Evolutionary conservation across 2,329 filamentous ascomycete genomes (phyloP).

Genomic region (Botryotinia convoluta): DNA sequence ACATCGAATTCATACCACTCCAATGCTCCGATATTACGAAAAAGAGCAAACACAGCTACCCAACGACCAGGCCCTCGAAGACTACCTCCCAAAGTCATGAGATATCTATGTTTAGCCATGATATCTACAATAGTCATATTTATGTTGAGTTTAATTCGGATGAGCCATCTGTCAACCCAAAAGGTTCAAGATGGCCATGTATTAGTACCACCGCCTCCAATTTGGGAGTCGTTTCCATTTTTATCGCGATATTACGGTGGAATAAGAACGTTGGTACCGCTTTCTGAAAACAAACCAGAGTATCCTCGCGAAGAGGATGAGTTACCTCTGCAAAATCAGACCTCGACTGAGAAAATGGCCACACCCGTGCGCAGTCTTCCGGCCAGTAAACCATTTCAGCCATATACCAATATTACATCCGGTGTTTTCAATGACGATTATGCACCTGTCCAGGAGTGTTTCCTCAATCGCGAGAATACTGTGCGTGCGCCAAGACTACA

Average conservation of each 20-base stretch:
- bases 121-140: slow-evolving; percentile 70
- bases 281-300: slow-evolving; percentile 69
- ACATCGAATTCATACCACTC: slow-evolving; percentile 36
- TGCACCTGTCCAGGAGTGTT: slow-evolving; percentile 65
- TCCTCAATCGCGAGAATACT: slow-evolving; percentile 65
- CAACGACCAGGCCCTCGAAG: slow-evolving; percentile 28
- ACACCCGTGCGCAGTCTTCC: slow-evolving; percentile 43
- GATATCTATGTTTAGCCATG: slow-evolving; percentile 74
- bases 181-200: slow-evolving; percentile 57
- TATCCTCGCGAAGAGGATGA: slow-evolving; percentile 71
- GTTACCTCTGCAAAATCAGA: slow-evolving; percentile 45
- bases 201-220: slow-evolving; percentile 56
- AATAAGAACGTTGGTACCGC: slow-evolving; percentile 66
- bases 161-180: slow-evolving; percentile 68
- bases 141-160: slow-evolving; percentile 70
- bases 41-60: slow-evolving; percentile 27
- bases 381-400: slow-evolving; percentile 57
- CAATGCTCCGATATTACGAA: slow-evolving; percentile 35
- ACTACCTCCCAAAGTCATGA: slow-evolving; percentile 69
- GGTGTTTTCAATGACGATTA: slow-evolving; percentile 51
- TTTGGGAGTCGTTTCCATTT: slow-evolving; percentile 86
- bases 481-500: slow-evolving; percentile 67
- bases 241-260: slow-evolving; percentile 89
- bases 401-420: slow-evolving; percentile 55
- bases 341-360: slow-evolving; percentile 34